Evolutionary conservation across 345 rosid genomes (phyloP).

Genomic region (Brassica juncea): DNA sequence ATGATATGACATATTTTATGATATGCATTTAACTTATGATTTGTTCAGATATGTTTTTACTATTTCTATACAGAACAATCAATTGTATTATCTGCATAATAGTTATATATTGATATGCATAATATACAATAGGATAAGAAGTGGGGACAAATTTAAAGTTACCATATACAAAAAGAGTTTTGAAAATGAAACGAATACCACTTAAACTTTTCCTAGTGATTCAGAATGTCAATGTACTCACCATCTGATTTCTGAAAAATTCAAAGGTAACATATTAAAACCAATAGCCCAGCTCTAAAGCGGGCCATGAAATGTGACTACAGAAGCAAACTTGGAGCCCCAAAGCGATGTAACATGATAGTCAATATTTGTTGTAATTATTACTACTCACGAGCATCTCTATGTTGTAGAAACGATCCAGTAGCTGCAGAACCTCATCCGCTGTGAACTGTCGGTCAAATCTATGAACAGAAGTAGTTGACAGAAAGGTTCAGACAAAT

Average conservation of each 20-base stretch:
- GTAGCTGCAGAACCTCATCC: constrained; percentile 84
- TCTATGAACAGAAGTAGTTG: constrained; percentile 43
- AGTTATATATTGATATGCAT: constrained; percentile 5
- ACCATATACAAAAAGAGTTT: constrained; percentile 20
- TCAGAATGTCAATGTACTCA: constrained; percentile 72
- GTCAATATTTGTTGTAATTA: not conserved
- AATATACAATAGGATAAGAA: constrained; percentile 7
- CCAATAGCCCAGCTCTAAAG: constrained; percentile 1
- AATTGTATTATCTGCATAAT: constrained; percentile 5
- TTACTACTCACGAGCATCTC: constrained; percentile 72
- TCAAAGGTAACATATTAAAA: not conserved
- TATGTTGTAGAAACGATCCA: constrained; percentile 87
- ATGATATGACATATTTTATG: constrained; percentile 26
- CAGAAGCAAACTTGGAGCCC: not conserved
- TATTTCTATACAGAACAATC: not conserved
- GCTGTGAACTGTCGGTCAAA: constrained; percentile 82
- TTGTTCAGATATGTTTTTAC: constrained; percentile 20
- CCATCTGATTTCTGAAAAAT: constrained; percentile 80
- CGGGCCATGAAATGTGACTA: not conserved
- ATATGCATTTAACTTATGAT: constrained; percentile 21
- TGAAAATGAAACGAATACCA: constrained; percentile 2
- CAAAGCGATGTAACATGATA: not conserved
- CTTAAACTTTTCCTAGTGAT: constrained; percentile 82
- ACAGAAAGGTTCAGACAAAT: constrained; percentile 1
- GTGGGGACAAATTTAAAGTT: not conserved